A percentile compares a stretch with the other conserved stretches of the same genome.
Evolutionary conservation across 2,329 filamentous ascomycete species (phyloP).

Genomic region (Xylaria sp.): DNA sequence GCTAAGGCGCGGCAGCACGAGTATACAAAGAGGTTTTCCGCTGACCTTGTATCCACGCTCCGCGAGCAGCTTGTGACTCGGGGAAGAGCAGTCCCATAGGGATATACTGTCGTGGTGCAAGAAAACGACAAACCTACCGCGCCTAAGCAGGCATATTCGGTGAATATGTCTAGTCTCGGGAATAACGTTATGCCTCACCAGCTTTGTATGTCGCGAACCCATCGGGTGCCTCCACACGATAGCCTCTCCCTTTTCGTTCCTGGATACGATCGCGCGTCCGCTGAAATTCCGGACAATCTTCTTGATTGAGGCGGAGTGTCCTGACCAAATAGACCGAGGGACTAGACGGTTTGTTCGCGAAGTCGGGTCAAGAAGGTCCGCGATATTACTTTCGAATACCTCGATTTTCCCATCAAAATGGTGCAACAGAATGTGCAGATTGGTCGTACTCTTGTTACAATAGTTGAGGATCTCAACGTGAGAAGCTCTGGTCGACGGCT

Average conservation of each 20-base stretch:
- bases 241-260: constrained; percentile 76
- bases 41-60: constrained; percentile 59
- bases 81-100: constrained; percentile 75
- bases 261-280: constrained; percentile 78
- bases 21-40: constrained; percentile 77
- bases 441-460: constrained; percentile 65
- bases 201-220: constrained; percentile 51
- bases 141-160: constrained; percentile 75
- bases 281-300: constrained; percentile 87
- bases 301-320: constrained; percentile 77
- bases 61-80: constrained; percentile 61
- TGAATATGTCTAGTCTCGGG: constrained; percentile 72
- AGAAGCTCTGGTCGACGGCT: constrained; percentile 25
- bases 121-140: constrained; percentile 80
- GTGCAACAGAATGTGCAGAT: constrained; percentile 76
- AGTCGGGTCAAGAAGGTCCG: constrained; percentile 77
- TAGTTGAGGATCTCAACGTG: constrained; percentile 75
- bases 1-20: constrained; percentile 69
- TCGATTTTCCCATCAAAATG: constrained; percentile 84
- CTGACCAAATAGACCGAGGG: constrained; percentile 74
- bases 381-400: constrained; percentile 77
- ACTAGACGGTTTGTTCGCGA: constrained; percentile 62
- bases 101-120: constrained; percentile 71
- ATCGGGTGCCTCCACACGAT: constrained; percentile 78
- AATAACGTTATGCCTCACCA: constrained; percentile 70